phyloP scores from a whole-genome alignment of 2,329 filamentous ascomycete species.

The Colletotrichum limetticola region DNA sequence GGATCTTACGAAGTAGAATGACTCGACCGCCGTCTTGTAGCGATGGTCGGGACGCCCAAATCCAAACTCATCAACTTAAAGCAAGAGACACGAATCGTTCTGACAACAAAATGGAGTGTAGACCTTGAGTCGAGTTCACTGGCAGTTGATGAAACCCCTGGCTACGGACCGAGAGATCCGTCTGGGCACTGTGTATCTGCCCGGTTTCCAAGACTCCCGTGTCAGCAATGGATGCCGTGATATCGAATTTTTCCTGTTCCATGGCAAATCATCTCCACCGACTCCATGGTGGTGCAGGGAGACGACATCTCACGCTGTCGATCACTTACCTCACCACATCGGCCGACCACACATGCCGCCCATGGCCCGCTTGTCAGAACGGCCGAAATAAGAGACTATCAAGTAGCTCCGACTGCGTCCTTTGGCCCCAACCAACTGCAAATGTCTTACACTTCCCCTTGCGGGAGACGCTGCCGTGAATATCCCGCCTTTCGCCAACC shows the following conservation, averaged over 20 bases:
- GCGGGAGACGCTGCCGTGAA: not conserved
- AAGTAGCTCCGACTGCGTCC: not conserved
- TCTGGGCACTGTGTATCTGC: not conserved
- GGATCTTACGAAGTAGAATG: not conserved
- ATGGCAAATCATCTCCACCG: not conserved
- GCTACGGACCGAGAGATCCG: not conserved
- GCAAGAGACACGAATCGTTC: not conserved
- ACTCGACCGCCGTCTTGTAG: not conserved
- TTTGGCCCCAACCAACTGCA: not conserved
- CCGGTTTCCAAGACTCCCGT: not conserved
- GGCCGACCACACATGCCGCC: not conserved
- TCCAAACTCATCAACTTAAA: not conserved
- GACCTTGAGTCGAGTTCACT: not conserved
- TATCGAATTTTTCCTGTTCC: not conserved
- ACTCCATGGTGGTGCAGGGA: constrained; percentile 18
- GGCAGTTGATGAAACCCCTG: not conserved
- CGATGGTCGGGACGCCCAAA: not conserved
- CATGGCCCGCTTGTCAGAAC: not conserved
- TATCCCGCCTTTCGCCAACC: not conserved
- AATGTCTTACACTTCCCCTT: not conserved
- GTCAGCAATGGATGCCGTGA: not conserved
- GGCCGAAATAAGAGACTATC: not conserved
- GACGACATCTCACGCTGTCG: constrained; percentile 10
- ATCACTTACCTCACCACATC: constrained; percentile 4
- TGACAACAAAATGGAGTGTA: not conserved